Percentiles rank a stretch among this genome's conserved stretches.
These are phyloP conservation scores for Zygosaccharomyces pseudobailii DNA, from an alignment of 1,139 yeast species.

Conservation along the genomic window DNA sequence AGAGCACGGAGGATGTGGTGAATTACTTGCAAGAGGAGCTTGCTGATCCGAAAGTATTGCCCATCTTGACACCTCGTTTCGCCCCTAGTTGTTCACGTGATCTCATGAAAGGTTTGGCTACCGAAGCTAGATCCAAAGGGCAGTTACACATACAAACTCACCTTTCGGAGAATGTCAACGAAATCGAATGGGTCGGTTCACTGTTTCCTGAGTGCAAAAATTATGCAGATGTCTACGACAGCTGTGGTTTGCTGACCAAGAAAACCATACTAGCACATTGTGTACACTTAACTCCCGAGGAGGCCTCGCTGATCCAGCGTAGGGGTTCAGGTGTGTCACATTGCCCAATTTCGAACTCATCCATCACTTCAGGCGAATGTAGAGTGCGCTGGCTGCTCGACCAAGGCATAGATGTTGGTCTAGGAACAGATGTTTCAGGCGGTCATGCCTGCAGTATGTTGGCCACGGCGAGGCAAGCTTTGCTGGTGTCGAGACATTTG, in stretches of 20 bases:
- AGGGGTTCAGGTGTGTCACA: constrained; percentile 75
- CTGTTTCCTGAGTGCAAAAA: constrained; percentile 65
- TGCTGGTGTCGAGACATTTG: constrained; percentile 77
- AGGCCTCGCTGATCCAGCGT: constrained; percentile 50
- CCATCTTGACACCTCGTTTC: constrained; percentile 88
- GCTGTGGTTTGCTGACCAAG: constrained; percentile 52
- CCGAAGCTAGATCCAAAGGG: constrained; percentile 42
- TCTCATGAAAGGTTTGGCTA: constrained; percentile 60
- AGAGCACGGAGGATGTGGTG: constrained; percentile 54
- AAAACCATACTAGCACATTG: constrained; percentile 88
- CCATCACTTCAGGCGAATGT: constrained; percentile 88
- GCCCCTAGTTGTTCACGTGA: constrained; percentile 81
- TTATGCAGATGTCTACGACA: constrained; percentile 76
- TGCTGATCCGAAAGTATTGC: constrained; percentile 54
- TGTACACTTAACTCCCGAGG: constrained; percentile 64
- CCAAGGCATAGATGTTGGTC: constrained; percentile 65
- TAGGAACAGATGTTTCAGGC: constrained; percentile 92
- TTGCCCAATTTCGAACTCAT: constrained; percentile 89
- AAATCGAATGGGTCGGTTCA: constrained; percentile 67
- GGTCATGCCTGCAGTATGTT: constrained; percentile 82
- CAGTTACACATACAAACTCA: constrained; percentile 83
- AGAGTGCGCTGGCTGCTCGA: constrained; percentile 68
- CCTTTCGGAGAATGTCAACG: constrained; percentile 71
- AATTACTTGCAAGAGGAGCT: constrained; percentile 45
- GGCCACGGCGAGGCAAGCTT: constrained; percentile 70